Percentiles rank a stretch among this genome's conserved stretches.
Evolutionary conservation across 2,329 filamentous ascomycete species (phyloP).

Genomic region (Fragosphaeria purpurea): DNA sequence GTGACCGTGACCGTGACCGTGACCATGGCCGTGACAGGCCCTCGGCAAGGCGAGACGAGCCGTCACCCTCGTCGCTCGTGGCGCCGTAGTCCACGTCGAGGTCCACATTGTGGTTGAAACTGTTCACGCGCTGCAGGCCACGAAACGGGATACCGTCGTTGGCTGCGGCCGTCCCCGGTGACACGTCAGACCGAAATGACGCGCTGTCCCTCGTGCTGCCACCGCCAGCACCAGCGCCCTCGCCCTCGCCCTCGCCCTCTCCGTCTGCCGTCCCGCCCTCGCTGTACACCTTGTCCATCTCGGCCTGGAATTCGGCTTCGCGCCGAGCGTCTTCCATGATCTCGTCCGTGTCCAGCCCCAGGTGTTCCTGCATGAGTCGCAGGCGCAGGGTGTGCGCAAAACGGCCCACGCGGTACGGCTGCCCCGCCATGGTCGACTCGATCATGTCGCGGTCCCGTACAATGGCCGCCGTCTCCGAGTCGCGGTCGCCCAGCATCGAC

Average conservation of each 20-base stretch:
- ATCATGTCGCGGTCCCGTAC: slow-evolving; percentile 91
- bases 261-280: too few relatives aligned
- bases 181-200: slow-evolving; percentile 14
- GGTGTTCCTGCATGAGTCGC: slow-evolving; percentile 90
- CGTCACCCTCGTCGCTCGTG: slow-evolving; percentile 21
- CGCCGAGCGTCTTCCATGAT: slow-evolving; percentile 70
- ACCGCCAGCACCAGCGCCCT: slow-evolving; percentile 37
- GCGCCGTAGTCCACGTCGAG: slow-evolving; percentile 31
- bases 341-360: slow-evolving; percentile 90
- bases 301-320: slow-evolving; percentile 40
- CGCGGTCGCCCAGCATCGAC: slow-evolving; percentile 83
- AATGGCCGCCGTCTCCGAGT: slow-evolving; percentile 84
- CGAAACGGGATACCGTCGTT: background rate
- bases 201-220: background rate
- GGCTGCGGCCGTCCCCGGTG: slow-evolving; percentile 2
- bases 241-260: slow-evolving; percentile 35
- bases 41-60: slow-evolving; percentile 29
- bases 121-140: slow-evolving; percentile 37
- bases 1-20: too few relatives aligned
- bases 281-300: slow-evolving; percentile 54
- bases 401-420: slow-evolving; percentile 79
- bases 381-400: slow-evolving; percentile 90
- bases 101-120: slow-evolving; percentile 68
- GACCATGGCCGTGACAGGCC: too few relatives aligned
- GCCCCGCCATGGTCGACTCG: slow-evolving; percentile 80